phyloP scores from a whole-genome alignment of 371 early-diverging fungal genomes.

The Coemansia sp. region DNA sequence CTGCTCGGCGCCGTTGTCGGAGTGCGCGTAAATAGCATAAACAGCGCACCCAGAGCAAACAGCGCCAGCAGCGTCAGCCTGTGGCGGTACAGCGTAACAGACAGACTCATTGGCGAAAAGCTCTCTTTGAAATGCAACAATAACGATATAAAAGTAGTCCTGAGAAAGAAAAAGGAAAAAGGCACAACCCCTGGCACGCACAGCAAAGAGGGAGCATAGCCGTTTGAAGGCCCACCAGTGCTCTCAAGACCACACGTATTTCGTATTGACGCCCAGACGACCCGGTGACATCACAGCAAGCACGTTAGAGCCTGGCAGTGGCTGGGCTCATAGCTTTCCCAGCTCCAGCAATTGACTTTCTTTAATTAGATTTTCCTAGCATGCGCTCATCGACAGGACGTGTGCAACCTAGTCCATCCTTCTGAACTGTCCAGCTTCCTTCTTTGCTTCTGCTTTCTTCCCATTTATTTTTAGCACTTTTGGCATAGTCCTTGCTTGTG shows the following conservation, averaged over 20 bases:
- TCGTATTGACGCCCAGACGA: too few species aligned
- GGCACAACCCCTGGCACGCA: too few species aligned
- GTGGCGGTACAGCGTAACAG: constrained; percentile 38
- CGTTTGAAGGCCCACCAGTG: too few species aligned
- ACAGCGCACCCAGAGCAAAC: constrained; percentile 19
- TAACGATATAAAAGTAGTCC: too few species aligned
- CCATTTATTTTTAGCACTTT: constrained; percentile 1
- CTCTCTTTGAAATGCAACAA: not conserved
- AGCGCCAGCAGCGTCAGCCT: constrained; percentile 28
- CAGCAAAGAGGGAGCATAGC: too few species aligned
- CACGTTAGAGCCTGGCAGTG: too few species aligned
- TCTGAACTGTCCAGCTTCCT: not conserved
- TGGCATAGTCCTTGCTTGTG: not conserved
- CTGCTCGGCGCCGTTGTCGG: not conserved
- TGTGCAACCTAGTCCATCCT: constrained; percentile 1
- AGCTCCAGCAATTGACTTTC: not conserved
- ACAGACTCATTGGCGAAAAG: constrained; percentile 17
- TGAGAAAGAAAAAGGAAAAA: too few species aligned
- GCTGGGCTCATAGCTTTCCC: too few species aligned
- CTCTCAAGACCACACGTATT: too few species aligned
- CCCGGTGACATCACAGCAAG: too few species aligned
- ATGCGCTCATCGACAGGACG: not conserved
- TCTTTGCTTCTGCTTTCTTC: not conserved
- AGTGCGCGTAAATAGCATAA: constrained; percentile 9
- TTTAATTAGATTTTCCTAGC: not conserved